Evolutionary conservation across 2,329 filamentous ascomycete genomes (phyloP).

Genomic region (Sporothrix pseudoabietina): DNA sequence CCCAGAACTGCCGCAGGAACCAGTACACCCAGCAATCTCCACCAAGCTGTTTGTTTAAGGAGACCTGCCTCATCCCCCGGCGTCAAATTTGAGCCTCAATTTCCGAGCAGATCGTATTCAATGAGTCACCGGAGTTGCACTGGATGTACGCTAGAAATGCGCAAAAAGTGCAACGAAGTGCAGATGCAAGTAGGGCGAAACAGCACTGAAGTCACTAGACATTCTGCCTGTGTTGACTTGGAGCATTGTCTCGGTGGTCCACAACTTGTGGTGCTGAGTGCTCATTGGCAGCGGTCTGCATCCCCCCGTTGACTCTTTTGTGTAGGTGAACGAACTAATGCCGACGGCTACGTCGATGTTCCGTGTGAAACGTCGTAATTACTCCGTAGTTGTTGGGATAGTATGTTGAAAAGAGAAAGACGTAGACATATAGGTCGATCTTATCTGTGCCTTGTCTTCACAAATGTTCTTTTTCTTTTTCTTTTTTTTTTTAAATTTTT

Average conservation of each 20-base stretch:
- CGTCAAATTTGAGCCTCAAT: neutral
- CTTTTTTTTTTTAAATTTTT: neutral
- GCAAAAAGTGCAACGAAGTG: neutral
- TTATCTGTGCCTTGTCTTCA: no score
- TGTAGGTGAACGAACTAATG: neutral
- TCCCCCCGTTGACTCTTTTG: constrained; percentile 4
- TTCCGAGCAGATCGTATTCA: neutral
- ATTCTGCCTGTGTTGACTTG: neutral
- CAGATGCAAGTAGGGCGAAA: neutral
- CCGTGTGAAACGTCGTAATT: neutral
- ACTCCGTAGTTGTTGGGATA: no score
- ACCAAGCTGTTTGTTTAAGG: no score
- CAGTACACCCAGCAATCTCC: neutral
- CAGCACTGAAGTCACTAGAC: neutral
- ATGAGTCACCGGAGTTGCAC: constrained; percentile 15
- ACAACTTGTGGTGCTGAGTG: neutral
- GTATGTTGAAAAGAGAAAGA: neutral
- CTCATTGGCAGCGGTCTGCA: neutral
- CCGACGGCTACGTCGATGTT: neutral
- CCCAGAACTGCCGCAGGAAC: neutral
- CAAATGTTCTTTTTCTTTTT: neutral
- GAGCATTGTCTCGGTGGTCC: neutral
- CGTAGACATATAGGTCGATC: no score
- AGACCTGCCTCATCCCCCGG: neutral
- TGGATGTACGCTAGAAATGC: neutral